phyloP scores from a whole-genome alignment of 139 green algal species.

The Chlamydomonas schloesseri region DNA sequence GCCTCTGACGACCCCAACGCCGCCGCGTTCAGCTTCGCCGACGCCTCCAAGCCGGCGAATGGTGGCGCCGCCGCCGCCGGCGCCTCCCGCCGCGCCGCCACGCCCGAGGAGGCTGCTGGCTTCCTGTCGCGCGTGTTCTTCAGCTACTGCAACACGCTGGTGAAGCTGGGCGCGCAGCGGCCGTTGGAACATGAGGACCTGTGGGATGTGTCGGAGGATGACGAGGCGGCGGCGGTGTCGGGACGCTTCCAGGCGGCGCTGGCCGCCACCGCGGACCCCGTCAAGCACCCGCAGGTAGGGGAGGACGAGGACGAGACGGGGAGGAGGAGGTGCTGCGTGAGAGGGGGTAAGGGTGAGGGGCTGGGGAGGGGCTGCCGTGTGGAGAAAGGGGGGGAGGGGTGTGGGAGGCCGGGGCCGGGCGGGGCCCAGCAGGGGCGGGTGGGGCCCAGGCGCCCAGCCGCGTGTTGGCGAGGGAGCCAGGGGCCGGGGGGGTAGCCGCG shows the following conservation, averaged over 20 bases:
- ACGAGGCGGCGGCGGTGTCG: constrained; percentile 57
- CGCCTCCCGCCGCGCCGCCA: not conserved
- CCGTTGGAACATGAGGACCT: constrained; percentile 85
- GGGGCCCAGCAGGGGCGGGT: too few species aligned
- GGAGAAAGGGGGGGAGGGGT: too few species aligned
- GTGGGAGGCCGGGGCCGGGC: too few species aligned
- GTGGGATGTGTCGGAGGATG: constrained; percentile 71
- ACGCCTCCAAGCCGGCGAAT: not conserved
- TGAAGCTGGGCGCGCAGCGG: constrained; percentile 70
- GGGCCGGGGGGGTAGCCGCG: too few species aligned
- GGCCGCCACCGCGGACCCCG: constrained; percentile 47
- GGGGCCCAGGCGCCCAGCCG: too few species aligned
- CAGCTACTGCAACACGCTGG: constrained; percentile 71
- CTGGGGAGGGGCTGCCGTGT: not conserved
- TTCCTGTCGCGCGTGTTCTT: constrained; percentile 76
- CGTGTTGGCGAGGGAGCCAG: too few species aligned
- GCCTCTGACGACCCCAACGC: not conserved
- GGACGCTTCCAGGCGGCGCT: constrained; percentile 64
- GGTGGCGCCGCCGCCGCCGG: too few species aligned
- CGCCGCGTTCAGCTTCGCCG: not conserved
- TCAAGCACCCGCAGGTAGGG: constrained; percentile 49
- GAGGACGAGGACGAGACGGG: too few species aligned
- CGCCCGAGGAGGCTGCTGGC: constrained; percentile 75
- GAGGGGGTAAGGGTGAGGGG: not conserved
- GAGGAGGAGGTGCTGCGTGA: not conserved